Percentiles rank a stretch among this genome's conserved stretches.
Conservation (phyloP, 768 basidiomycete species). For the Leccinum obscurum region DNA sequence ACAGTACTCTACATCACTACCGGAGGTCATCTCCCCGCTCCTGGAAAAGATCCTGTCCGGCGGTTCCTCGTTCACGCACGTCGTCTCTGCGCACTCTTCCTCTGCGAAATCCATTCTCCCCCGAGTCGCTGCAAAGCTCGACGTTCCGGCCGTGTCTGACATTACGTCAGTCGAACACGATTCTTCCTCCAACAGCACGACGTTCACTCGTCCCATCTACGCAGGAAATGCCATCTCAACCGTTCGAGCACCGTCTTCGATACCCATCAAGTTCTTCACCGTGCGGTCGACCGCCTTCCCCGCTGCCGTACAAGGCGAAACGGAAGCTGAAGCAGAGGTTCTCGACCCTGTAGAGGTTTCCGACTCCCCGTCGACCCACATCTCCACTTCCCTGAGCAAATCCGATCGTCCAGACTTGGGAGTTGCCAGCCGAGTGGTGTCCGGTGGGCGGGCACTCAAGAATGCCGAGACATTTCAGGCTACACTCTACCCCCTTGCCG, state of each 20-base stretch:
- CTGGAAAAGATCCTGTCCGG: conserved; percentile 70
- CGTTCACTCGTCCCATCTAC: conserved; percentile 93
- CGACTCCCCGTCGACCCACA: conserved; percentile 53
- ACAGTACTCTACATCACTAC: conserved; percentile 65
- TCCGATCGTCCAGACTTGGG: conserved; percentile 94
- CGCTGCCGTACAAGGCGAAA: conserved; percentile 51
- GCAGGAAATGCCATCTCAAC: conserved; percentile 97
- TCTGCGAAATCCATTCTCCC: conserved; percentile 92
- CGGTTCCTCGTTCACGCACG: conserved; percentile 76
- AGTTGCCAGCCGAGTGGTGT: conserved; percentile 84
- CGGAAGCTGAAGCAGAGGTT: conserved; percentile 58
- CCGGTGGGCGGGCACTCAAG: conserved; percentile 94
- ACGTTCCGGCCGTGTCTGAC: conserved; percentile 89
- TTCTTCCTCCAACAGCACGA: conserved; percentile 66
- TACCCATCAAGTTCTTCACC: conserved; percentile 91
- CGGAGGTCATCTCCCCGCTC: conserved; percentile 82
- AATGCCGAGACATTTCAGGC: conserved; percentile 89
- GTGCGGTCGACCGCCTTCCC: conserved; percentile 90
- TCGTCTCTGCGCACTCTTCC: conserved; percentile 90
- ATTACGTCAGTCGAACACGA: conserved; percentile 82
- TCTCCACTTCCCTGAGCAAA: conserved; percentile 77
- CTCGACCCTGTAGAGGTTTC: conserved; percentile 64
- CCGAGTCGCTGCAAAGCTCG: conserved; percentile 86
- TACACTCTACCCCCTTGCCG: conserved; percentile 88
- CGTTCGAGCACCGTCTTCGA: conserved; percentile 72